These are phyloP conservation scores for Pichia sp. DNA, from an alignment of 1,139 yeast species.

Conservation along the genomic window DNA sequence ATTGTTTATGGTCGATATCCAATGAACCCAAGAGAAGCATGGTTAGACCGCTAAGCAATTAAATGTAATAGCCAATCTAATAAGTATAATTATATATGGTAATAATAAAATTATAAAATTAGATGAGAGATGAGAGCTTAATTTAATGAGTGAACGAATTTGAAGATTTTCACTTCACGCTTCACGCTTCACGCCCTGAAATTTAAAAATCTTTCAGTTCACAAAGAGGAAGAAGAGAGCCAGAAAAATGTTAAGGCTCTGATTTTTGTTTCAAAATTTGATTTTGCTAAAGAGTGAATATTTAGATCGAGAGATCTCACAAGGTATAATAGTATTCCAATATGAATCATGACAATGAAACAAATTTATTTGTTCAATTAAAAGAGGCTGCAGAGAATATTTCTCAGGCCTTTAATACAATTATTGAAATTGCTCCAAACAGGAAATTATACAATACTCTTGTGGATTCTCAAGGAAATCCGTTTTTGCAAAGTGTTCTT, in stretches of 20 bases:
- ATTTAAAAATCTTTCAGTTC: no score
- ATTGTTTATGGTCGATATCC: slow-evolving; percentile 31
- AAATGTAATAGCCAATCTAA: background rate
- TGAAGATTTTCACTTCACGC: no score
- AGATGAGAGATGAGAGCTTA: no score
- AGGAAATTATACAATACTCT: slow-evolving; percentile 35
- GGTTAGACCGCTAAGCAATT: slow-evolving; percentile 22
- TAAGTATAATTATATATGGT: background rate
- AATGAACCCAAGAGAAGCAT: slow-evolving; percentile 21
- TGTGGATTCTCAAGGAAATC: slow-evolving; percentile 15
- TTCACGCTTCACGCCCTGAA: no score
- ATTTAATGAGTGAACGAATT: no score
- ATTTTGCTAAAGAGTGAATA: no score
- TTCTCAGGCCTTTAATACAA: slow-evolving; percentile 44
- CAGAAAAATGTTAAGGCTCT: no score
- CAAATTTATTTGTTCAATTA: slow-evolving; percentile 4
- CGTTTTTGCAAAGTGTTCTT: slow-evolving; percentile 16
- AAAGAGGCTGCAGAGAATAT: slow-evolving; percentile 27
- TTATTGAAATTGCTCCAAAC: slow-evolving; percentile 51
- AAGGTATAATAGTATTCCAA: no score
- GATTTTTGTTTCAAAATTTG: no score
- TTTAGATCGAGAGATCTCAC: no score
- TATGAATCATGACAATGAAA: background rate
- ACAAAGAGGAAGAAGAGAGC: no score
- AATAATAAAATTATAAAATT: no score